phyloP scores from a whole-genome alignment of 2,329 filamentous ascomycete species.

The Exophiala xenobiotica region DNA sequence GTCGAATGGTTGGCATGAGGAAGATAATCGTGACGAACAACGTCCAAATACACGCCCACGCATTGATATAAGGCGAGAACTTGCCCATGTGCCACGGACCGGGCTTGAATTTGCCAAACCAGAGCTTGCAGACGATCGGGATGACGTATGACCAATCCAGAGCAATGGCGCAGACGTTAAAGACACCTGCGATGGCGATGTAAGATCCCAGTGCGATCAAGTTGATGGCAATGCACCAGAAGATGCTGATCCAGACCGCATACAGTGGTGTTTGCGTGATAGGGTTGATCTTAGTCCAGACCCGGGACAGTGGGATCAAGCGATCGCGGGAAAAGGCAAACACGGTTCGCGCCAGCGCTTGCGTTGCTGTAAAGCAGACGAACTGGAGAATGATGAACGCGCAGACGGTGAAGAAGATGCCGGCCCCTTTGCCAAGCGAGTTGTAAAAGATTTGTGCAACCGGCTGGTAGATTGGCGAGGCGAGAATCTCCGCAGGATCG shows the following conservation, averaged over 20 bases:
- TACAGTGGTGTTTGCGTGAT: constrained; percentile 53
- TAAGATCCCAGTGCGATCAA: constrained; percentile 59
- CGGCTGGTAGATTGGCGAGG: constrained; percentile 50
- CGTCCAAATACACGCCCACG: constrained; percentile 54
- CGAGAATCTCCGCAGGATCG: constrained; percentile 47
- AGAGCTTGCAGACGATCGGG: constrained; percentile 55
- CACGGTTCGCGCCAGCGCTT: constrained; percentile 54
- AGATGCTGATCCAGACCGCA: constrained; percentile 57
- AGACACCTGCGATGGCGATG: constrained; percentile 47
- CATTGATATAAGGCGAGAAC: constrained; percentile 44
- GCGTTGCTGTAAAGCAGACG: constrained; percentile 58
- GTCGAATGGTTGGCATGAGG: constrained; percentile 51
- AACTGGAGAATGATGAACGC: constrained; percentile 60
- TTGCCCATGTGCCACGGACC: constrained; percentile 55
- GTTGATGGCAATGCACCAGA: constrained; percentile 58
- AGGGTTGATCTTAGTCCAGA: constrained; percentile 53
- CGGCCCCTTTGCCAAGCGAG: constrained; percentile 53
- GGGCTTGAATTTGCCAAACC: constrained; percentile 49
- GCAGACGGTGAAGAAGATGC: constrained; percentile 56
- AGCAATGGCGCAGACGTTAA: constrained; percentile 47
- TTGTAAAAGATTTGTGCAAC: constrained; percentile 60
- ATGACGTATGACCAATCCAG: constrained; percentile 55
- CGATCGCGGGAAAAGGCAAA: constrained; percentile 58
- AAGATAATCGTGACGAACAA: constrained; percentile 56
- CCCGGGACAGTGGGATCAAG: constrained; percentile 47